A percentile compares a stretch with the other conserved stretches of the same genome.
Conservation (phyloP, 768 basidiomycete genomes). For the Termitomyces bulborhizus region DNA sequence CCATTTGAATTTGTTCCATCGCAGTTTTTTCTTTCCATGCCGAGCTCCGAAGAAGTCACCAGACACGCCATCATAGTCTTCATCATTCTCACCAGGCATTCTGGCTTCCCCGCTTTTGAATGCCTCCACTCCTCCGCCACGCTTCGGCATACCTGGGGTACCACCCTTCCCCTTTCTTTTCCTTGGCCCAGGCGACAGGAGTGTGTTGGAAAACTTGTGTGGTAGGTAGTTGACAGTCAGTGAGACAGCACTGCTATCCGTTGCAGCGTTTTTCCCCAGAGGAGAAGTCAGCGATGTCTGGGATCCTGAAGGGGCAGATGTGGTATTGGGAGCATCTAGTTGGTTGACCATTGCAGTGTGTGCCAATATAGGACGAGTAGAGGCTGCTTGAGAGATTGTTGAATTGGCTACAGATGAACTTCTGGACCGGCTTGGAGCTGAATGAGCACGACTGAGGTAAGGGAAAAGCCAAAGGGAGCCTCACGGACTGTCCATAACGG, state of each 20-base stretch:
- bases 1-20: constrained; percentile 88
- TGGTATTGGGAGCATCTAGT: constrained; percentile 15
- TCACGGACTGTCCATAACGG: constrained; percentile 15
- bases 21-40: constrained; percentile 34
- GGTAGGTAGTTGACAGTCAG: constrained; percentile 69
- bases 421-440: constrained; percentile 12
- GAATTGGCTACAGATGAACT: constrained; percentile 17
- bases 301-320: constrained; percentile 12
- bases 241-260: constrained; percentile 19
- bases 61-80: constrained; percentile 47
- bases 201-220: constrained; percentile 54
- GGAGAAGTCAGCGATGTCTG: constrained; percentile 9
- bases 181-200: constrained; percentile 35
- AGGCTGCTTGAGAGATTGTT: constrained; percentile 15
- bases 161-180: constrained; percentile 28
- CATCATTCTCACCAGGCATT: constrained; percentile 45
- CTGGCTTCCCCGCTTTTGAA: constrained; percentile 46
- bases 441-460: constrained; percentile 4
- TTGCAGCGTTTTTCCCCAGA: not conserved
- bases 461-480: constrained; percentile 5
- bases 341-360: constrained; percentile 7
- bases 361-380: constrained; percentile 15
- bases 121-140: constrained; percentile 68
- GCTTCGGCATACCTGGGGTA: constrained; percentile 39
- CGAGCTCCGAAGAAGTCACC: constrained; percentile 36